A percentile compares a stretch with the other conserved stretches of the same genome.
These are phyloP conservation scores for Sporothrix pallida DNA, from an alignment of 2,329 filamentous ascomycete genomes.

Conservation along the genomic window DNA sequence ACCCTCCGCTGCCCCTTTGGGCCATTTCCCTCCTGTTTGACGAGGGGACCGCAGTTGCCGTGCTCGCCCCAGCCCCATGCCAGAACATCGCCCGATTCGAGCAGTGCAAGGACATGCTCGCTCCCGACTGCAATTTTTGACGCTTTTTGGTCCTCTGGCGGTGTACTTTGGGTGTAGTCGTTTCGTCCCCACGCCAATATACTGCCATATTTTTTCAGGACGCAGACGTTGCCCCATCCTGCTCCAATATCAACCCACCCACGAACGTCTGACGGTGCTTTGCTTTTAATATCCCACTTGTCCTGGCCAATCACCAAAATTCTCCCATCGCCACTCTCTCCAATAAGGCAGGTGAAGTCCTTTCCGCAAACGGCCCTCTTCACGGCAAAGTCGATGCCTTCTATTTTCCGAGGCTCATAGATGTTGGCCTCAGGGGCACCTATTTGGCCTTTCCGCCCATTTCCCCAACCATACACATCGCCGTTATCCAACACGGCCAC, in stretches of 20 bases:
- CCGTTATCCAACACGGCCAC: constrained; percentile 76
- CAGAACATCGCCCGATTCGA: constrained; percentile 68
- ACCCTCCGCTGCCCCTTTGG: constrained; percentile 73
- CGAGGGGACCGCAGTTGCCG: constrained; percentile 81
- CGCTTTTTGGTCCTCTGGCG: constrained; percentile 62
- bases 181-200: constrained; percentile 80
- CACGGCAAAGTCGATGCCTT: constrained; percentile 65
- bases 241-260: constrained; percentile 73
- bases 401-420: constrained; percentile 66
- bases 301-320: constrained; percentile 74
- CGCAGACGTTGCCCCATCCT: constrained; percentile 82
- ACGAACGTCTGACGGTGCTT: constrained; percentile 58
- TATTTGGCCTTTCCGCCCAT: constrained; percentile 82
- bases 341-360: constrained; percentile 81
- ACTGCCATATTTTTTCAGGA: constrained; percentile 65
- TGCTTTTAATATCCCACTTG: constrained; percentile 70
- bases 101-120: constrained; percentile 82
- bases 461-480: constrained; percentile 86
- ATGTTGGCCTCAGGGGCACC: constrained; percentile 63
- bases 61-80: constrained; percentile 98
- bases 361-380: constrained; percentile 75
- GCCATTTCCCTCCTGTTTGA: constrained; percentile 63
- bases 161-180: constrained; percentile 81
- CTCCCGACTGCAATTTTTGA: constrained; percentile 78
- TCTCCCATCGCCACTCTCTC: constrained; percentile 59